Conservation (phyloP, 2,329 filamentous ascomycete genomes). For the Cytospora chrysosperma region DNA sequence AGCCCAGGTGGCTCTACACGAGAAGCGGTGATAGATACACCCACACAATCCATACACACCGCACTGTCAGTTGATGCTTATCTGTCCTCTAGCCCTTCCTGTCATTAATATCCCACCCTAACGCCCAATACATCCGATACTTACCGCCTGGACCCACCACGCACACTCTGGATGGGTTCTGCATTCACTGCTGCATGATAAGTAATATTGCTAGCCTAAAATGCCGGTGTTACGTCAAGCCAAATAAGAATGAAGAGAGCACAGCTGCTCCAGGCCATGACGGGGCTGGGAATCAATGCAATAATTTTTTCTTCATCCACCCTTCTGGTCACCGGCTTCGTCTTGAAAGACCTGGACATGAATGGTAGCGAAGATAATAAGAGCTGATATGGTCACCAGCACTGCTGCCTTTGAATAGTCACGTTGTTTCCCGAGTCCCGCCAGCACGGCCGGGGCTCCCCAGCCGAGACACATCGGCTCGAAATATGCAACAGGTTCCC, state of each 20-base stretch:
- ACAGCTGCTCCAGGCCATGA: constrained; percentile 27
- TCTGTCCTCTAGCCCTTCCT: neutral
- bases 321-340: constrained; percentile 32
- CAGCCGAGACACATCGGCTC: constrained; percentile 25
- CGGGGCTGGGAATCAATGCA: constrained; percentile 33
- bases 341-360: constrained; percentile 41
- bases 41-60: neutral
- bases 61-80: neutral
- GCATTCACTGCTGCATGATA: neutral
- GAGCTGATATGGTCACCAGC: constrained; percentile 34
- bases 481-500: constrained; percentile 32
- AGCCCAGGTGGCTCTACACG: neutral
- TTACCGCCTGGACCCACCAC: neutral
- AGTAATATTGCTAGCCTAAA: constrained; percentile 21
- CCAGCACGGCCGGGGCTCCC: constrained; percentile 24
- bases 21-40: neutral
- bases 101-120: neutral
- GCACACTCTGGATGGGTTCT: neutral
- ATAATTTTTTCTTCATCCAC: constrained; percentile 31
- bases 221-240: constrained; percentile 26
- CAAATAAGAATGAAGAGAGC: constrained; percentile 29
- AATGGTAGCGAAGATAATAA: constrained; percentile 37
- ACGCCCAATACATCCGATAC: neutral
- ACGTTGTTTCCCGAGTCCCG: constrained; percentile 15
- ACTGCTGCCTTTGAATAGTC: constrained; percentile 14